These are phyloP conservation scores for Cordyceps cicadae DNA, from an alignment of 2,329 filamentous ascomycete genomes.

Conservation along the genomic window DNA sequence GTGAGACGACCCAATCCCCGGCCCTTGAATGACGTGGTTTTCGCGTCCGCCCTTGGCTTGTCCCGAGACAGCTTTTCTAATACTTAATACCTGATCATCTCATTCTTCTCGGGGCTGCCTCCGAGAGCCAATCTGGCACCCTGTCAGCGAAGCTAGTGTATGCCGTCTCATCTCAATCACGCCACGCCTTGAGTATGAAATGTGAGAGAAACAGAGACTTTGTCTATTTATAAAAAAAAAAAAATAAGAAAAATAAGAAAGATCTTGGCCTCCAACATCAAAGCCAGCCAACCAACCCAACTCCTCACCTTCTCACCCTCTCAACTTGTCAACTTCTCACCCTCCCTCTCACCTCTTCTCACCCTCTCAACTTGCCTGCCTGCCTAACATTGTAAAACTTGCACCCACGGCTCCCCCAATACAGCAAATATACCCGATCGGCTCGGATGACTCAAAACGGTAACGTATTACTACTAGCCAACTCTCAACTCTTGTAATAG, in stretches of 20 bases:
- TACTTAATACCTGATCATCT: background rate
- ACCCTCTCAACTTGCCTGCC: background rate
- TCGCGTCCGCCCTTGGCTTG: background rate
- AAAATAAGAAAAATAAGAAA: too few relatives aligned
- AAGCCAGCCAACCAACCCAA: too few relatives aligned
- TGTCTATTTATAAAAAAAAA: too few relatives aligned
- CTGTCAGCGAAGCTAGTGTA: background rate
- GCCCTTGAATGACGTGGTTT: background rate
- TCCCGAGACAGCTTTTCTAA: background rate
- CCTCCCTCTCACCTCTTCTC: too few relatives aligned
- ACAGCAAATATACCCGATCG: slow-evolving; percentile 1
- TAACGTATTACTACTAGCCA: too few relatives aligned
- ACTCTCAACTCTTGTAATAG: too few relatives aligned
- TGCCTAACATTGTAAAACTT: background rate
- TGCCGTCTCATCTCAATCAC: background rate
- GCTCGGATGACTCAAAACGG: background rate
- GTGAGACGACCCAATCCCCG: background rate
- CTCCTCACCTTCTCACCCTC: too few relatives aligned
- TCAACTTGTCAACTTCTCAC: too few relatives aligned
- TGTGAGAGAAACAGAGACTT: too few relatives aligned
- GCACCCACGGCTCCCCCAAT: background rate
- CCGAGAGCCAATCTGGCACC: background rate
- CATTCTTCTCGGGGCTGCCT: background rate
- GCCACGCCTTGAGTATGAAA: too few relatives aligned
- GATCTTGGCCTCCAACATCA: too few relatives aligned